Evolutionary conservation across 1,284 basidiomycete species (phyloP), one percentile per base, ranked within the genome.

Genomic region (Malassezia cuniculi): DNA sequence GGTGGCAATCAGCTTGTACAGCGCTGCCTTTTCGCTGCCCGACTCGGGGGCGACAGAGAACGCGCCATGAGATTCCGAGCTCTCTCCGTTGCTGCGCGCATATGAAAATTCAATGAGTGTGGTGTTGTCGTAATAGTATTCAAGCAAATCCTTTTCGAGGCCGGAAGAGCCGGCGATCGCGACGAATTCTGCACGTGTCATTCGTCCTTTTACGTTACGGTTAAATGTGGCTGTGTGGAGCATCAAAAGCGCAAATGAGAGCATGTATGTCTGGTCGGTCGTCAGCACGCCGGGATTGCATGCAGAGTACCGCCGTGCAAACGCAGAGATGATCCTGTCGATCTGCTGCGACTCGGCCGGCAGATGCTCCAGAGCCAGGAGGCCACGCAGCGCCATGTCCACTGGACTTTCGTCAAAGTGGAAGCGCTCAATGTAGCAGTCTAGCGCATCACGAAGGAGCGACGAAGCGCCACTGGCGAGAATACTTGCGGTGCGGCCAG

Each of bases 211-310:
- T 70, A 94, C 95, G 52, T 85, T 86, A 69, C 81, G 85, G 71
- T 97, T 97, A 74, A 95, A 97, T 1, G 82, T 82, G 64, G 97
- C 90, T 9, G 93, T 97, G 65, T 95, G 89, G 31, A 99, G 74
- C 87, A 99, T 95, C 66, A 99, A 93, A 59, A 97, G 73, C 55
- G 90, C 94, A 70, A 97, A 99, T 10, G 90, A 85, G 28, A 99
- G 73, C 31, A 97, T 83, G 70, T 97, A 97, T 5, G 89, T 82
- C 60, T 93, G 85, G 61, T 95, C 89, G 85, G 48, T 12, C 19
- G 29, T 25, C 8, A 90, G 94, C 26, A 94, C 69, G 35, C 74
- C 77, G 36, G 81, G 78, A 66, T 97, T 93, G 69, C 85, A 89
- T 40, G 76, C 72, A 43, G 78, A 71, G 69, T 95, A 99, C 41